These are phyloP conservation scores for Arachnopeziza araneosa DNA, from an alignment of 2,329 filamentous ascomycete genomes.

Conservation along the genomic window DNA sequence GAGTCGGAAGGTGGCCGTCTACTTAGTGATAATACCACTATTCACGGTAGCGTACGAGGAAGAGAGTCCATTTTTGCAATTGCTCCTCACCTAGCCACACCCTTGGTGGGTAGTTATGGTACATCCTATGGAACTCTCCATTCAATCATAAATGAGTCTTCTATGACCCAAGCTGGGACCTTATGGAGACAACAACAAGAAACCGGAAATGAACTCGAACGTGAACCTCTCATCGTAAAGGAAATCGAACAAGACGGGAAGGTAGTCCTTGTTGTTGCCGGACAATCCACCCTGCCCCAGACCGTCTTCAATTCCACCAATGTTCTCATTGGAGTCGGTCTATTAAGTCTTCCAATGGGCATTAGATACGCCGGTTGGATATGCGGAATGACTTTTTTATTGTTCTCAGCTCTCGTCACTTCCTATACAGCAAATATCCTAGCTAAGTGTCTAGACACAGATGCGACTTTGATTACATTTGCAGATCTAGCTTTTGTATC, in stretches of 20 bases:
- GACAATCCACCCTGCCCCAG: slow-evolving; percentile 91
- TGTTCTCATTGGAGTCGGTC: slow-evolving; percentile 81
- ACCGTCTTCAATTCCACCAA: slow-evolving; percentile 87
- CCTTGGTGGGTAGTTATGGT: slow-evolving; percentile 67
- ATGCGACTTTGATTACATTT: slow-evolving; percentile 83
- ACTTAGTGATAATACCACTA: slow-evolving; percentile 18
- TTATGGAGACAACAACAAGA: slow-evolving; percentile 45
- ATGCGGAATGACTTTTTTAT: slow-evolving; percentile 69
- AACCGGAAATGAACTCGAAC: slow-evolving; percentile 36
- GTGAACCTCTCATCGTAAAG: slow-evolving; percentile 77
- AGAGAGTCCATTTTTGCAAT: slow-evolving; percentile 50
- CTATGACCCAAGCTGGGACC: slow-evolving; percentile 47
- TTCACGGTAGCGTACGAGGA: slow-evolving; percentile 31
- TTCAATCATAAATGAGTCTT: slow-evolving; percentile 30
- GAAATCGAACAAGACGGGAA: slow-evolving; percentile 85
- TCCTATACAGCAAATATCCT: slow-evolving; percentile 81
- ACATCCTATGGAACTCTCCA: slow-evolving; percentile 52
- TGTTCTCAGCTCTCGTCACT: slow-evolving; percentile 69
- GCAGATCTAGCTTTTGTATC: slow-evolving; percentile 89
- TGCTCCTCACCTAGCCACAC: slow-evolving; percentile 58
- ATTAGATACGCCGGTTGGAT: slow-evolving; percentile 87
- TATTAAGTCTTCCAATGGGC: slow-evolving; percentile 83
- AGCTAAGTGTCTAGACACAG: slow-evolving; percentile 82
- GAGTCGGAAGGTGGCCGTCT: slow-evolving; percentile 18
- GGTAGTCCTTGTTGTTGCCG: slow-evolving; percentile 76